Evolutionary conservation across 176 grass and related monocot species (phyloP).

Genomic region (Phyllostachys edulis): DNA sequence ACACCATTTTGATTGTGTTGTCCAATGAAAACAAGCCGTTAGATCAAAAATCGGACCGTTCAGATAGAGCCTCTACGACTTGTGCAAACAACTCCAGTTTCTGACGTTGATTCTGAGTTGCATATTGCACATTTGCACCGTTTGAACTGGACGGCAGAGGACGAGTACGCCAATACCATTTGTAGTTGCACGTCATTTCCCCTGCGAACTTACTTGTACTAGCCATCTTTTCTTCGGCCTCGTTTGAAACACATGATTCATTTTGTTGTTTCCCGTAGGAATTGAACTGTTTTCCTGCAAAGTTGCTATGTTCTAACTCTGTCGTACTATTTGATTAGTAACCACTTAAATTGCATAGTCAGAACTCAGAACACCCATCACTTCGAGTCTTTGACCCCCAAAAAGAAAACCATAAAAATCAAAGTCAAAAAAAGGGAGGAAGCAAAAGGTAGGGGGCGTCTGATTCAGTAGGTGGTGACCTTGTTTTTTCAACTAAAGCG

Average conservation of each 20-base stretch:
- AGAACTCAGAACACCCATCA: not conserved
- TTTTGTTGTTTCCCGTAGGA: too few species aligned
- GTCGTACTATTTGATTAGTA: too few species aligned
- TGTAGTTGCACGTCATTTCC: too few species aligned
- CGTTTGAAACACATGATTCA: too few species aligned
- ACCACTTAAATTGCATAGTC: not conserved
- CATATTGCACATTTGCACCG: too few species aligned
- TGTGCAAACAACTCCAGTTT: not conserved
- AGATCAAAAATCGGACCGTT: not conserved
- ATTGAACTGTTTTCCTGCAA: too few species aligned
- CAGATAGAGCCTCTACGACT: not conserved
- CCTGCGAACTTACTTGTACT: too few species aligned
- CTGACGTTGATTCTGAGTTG: too few species aligned
- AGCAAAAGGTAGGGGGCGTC: not conserved
- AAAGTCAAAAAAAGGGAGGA: not conserved
- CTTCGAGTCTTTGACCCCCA: not conserved
- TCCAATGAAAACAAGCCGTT: not conserved
- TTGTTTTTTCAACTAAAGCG: not conserved
- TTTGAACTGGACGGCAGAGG: too few species aligned
- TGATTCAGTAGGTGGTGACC: constrained; percentile 5
- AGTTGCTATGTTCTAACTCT: too few species aligned
- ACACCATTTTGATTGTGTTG: not conserved
- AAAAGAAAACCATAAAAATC: not conserved
- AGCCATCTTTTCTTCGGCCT: too few species aligned
- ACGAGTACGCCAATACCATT: not conserved